Percentiles rank a stretch among this genome's conserved stretches.
These are phyloP conservation scores for Euphrasia confusa DNA, from an alignment of 257 asterid genomes.

Conservation along the genomic window DNA sequence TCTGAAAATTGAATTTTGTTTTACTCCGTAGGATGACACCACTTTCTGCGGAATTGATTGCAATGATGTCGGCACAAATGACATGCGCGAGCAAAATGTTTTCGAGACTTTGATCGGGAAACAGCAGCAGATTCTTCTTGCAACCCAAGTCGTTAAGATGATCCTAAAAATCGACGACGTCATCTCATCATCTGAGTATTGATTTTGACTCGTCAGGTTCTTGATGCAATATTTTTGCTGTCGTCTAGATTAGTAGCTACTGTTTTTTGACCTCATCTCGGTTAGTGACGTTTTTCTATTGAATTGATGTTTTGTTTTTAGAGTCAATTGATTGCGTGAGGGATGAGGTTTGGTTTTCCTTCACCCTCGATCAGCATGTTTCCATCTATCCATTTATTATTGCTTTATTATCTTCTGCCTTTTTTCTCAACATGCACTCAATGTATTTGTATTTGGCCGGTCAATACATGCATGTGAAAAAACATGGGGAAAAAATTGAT, in stretches of 20 bases:
- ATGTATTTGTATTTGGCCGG: background rate
- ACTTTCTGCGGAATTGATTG: constrained; percentile 73
- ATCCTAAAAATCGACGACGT: constrained; percentile 81
- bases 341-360: background rate
- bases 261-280: background rate
- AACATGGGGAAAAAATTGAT: background rate
- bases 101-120: constrained; percentile 82
- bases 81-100: constrained; percentile 88
- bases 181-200: constrained; percentile 66
- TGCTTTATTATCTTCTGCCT: background rate
- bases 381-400: too few species aligned
- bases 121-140: constrained; percentile 80
- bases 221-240: constrained; percentile 22
- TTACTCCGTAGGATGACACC: constrained; percentile 54
- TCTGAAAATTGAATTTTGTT: background rate
- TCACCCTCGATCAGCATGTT: background rate
- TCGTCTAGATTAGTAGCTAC: constrained; percentile 7
- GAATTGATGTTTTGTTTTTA: constrained; percentile 9
- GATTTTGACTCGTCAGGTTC: constrained; percentile 24
- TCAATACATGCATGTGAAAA: constrained; percentile 1
- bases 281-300: background rate
- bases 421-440: background rate
- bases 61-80: constrained; percentile 77
- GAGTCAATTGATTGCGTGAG: background rate
- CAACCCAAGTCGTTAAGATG: constrained; percentile 91